Percentiles rank a stretch among this genome's conserved stretches.
phyloP scores from a whole-genome alignment of 371 early-diverging fungal genomes.

The Furculomyces boomerangus region DNA sequence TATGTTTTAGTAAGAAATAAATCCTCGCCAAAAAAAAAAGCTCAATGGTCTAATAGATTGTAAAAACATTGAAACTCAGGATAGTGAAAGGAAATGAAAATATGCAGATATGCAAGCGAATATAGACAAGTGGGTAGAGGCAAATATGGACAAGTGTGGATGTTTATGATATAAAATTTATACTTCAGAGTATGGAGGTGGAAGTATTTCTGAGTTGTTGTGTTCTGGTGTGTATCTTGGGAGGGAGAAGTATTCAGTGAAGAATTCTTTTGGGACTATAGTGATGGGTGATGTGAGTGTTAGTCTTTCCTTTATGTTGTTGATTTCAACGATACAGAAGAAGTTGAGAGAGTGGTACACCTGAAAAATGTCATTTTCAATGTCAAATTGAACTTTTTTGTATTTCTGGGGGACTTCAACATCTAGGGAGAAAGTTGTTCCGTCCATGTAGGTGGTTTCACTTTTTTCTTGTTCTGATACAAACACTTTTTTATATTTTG shows the following conservation, averaged over 20 bases:
- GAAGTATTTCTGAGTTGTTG: no score
- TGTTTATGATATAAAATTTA: no score
- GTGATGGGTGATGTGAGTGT: background rate
- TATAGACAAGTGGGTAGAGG: no score
- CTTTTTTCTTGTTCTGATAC: background rate
- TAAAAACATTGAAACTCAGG: no score
- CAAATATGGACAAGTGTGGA: no score
- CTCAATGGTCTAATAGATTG: no score
- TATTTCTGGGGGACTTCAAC: background rate
- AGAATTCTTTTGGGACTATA: background rate
- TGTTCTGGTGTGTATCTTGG: background rate
- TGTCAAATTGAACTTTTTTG: background rate
- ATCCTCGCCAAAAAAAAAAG: no score
- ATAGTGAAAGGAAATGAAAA: no score
- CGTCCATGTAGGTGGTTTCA: background rate
- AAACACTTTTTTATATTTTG: background rate
- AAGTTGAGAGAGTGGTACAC: background rate
- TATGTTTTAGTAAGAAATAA: no score
- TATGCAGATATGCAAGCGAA: no score
- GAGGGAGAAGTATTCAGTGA: background rate
- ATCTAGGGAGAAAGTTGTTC: no score
- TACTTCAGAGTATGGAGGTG: no score
- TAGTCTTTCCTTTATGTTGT: background rate
- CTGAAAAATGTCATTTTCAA: background rate
- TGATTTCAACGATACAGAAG: background rate